Evolutionary conservation across 2,329 filamentous ascomycete species (phyloP).

Genomic region (Diplocarpon mali): DNA sequence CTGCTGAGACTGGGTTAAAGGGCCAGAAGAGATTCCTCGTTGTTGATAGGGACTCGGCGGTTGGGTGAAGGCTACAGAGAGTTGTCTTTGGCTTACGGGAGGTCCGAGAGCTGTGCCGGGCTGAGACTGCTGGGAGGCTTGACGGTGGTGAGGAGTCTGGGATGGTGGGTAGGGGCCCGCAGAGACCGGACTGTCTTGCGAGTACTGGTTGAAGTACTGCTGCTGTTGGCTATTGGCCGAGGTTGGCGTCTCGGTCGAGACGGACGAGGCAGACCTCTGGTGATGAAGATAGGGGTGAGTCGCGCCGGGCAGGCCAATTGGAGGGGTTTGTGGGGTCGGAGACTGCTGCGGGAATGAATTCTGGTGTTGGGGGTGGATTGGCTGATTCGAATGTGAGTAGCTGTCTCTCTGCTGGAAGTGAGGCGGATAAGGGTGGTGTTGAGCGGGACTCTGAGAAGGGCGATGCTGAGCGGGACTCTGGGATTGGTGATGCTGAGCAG

Average conservation of each 20-base stretch:
- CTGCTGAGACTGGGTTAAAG: conserved; percentile 22
- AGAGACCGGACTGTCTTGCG: conserved; percentile 40
- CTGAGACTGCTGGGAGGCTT: conserved; percentile 23
- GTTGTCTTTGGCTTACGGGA: conserved; percentile 36
- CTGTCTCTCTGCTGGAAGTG: conserved; percentile 22
- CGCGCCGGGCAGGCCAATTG: conserved; percentile 26
- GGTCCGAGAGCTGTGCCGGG: conserved; percentile 38
- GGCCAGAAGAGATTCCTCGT: conserved; percentile 28
- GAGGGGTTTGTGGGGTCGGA: conserved; percentile 26
- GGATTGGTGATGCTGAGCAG: conserved; percentile 26
- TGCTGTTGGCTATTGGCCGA: conserved; percentile 49
- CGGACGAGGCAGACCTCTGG: conserved; percentile 44
- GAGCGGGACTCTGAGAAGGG: not conserved
- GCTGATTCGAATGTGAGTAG: conserved; percentile 20
- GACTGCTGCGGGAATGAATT: conserved; percentile 21
- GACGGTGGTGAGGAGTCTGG: conserved; percentile 23
- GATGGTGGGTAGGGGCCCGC: conserved; percentile 16
- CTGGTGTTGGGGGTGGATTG: conserved; percentile 23
- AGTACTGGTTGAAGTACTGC: conserved; percentile 39
- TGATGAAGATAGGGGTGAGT: conserved; percentile 28
- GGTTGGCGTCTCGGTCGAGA: conserved; percentile 47
- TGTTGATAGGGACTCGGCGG: conserved; percentile 52
- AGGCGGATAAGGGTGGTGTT: not conserved
- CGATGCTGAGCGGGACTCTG: conserved; percentile 21
- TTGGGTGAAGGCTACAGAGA: conserved; percentile 36